Evolutionary conservation across 1,284 basidiomycete genomes (phyloP).

Genomic region (Moniliella sp.): DNA sequence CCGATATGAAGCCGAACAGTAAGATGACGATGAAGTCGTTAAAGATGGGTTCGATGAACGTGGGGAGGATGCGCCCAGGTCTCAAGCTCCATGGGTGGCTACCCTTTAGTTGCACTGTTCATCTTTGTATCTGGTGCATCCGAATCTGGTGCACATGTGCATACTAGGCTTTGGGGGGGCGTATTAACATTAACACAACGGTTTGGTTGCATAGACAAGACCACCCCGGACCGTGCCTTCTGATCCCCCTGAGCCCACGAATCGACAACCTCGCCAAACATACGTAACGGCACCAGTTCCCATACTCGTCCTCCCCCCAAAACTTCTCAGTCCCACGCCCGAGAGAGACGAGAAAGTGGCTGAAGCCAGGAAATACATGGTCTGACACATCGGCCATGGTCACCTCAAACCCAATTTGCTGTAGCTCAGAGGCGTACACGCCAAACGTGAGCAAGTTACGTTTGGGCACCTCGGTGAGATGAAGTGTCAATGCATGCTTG

Average conservation of each 20-base stretch:
- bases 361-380: slow-evolving; percentile 20
- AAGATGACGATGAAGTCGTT: no score
- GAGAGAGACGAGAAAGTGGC: slow-evolving; percentile 11
- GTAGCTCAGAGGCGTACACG: slow-evolving; percentile 3
- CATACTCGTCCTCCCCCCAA: slow-evolving; percentile 10
- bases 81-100: no score
- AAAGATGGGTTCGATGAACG: no score
- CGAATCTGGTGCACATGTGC: no score
- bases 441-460: slow-evolving; percentile 10
- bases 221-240: slow-evolving; percentile 12
- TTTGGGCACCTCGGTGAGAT: slow-evolving; percentile 7
- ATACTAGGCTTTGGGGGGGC: no score
- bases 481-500: slow-evolving; percentile 8
- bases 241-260: slow-evolving; percentile 18
- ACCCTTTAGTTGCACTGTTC: no score
- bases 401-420: slow-evolving; percentile 8
- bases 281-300: slow-evolving; percentile 7
- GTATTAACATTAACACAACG: no score
- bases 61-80: no score
- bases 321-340: slow-evolving; percentile 9
- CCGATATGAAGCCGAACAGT: no score
- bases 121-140: no score
- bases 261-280: slow-evolving; percentile 15
- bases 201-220: slow-evolving; percentile 11
- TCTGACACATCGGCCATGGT: slow-evolving; percentile 16